Evolutionary conservation across 2,329 filamentous ascomycete genomes (phyloP).

Genomic region (Ophiostoma australiae): DNA sequence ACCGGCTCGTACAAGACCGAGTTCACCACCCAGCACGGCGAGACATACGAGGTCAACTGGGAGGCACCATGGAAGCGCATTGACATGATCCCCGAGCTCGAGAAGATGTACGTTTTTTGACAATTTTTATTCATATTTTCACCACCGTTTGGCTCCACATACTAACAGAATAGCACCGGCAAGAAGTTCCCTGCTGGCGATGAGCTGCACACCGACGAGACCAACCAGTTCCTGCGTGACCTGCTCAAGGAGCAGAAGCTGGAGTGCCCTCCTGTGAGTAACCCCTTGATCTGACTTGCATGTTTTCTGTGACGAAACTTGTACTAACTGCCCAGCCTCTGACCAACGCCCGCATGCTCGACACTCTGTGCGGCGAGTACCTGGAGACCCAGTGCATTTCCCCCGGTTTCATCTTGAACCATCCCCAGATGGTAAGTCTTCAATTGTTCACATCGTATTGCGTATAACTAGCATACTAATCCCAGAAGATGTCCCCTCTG

Average conservation of each 20-base stretch:
- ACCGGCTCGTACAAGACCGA: slow-evolving; percentile 80
- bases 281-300: background rate
- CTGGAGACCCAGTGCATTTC: slow-evolving; percentile 76
- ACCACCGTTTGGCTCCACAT: too few species aligned
- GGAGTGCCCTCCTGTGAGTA: slow-evolving; percentile 64
- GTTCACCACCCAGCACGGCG: slow-evolving; percentile 81
- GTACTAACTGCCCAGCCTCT: slow-evolving; percentile 49
- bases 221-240: slow-evolving; percentile 77
- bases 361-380: slow-evolving; percentile 89
- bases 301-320: too few species aligned
- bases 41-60: slow-evolving; percentile 92
- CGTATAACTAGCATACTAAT: slow-evolving; percentile 38
- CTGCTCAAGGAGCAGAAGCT: slow-evolving; percentile 86
- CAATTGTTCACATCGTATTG: too few species aligned
- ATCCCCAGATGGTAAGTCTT: slow-evolving; percentile 28
- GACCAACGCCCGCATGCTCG: slow-evolving; percentile 93
- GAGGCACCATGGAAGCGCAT: slow-evolving; percentile 86
- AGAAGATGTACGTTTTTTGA: slow-evolving; percentile 43
- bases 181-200: slow-evolving; percentile 91
- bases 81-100: slow-evolving; percentile 92
- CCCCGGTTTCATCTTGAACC: slow-evolving; percentile 29
- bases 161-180: slow-evolving; percentile 40
- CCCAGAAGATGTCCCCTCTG: slow-evolving; percentile 71
- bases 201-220: slow-evolving; percentile 83
- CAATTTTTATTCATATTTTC: background rate